Evolutionary conservation across 2,329 filamentous ascomycete species (phyloP), one percentile per base, ranked within the genome.

Genomic region (Ophioceras dolichostomum): DNA sequence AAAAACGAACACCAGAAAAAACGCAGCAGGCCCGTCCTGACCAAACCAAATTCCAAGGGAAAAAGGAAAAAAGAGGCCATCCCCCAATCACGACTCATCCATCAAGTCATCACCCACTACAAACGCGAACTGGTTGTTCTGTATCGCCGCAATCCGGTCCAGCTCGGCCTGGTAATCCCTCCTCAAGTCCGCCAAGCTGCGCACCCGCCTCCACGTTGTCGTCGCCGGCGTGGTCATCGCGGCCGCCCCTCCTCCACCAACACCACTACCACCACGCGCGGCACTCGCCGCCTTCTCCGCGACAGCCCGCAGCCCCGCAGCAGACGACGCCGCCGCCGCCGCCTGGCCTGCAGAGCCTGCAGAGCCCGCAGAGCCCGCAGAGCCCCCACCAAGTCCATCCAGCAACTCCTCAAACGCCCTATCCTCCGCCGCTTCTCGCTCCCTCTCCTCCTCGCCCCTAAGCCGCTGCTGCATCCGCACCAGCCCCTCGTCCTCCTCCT

Each of bases 151-250:
- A 47, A 91, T 81, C 44, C 86, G 73, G 59, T 98, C 91, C 51
- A 98, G 63, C 59, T 96, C 87, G 18, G 73, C 76, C 60, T 94
- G 84, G 56, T 95, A 98, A 54, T 89, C 83, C 57, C 81, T 85
- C 51, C 88, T 73, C 37, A 96, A 66, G 55, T 94, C 88, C 21
- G 82, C 82, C 38, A 98, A 62, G 22, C 85, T 94, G 13, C 96
- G 72, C 26, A 96, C 77, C 53, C 74, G 80, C 43, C 88, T 76
- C 62, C 80, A 82, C 12, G 58, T 16, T 12, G 16, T 18, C 17
- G 28, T 13, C 8, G 21, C 34, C 14, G 14, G 26, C n/a, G n/a
- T n/a, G n/a, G n/a, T n/a, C n/a, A n/a, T n/a, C 40, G 40, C 16
- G 19, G 31, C 33, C 39, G 22, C 38, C 41, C 47, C 43, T 58